Base-by-base conservation (phyloP, 805 yeast species). In the Wickerhamomyces rabaulensis region DNA sequence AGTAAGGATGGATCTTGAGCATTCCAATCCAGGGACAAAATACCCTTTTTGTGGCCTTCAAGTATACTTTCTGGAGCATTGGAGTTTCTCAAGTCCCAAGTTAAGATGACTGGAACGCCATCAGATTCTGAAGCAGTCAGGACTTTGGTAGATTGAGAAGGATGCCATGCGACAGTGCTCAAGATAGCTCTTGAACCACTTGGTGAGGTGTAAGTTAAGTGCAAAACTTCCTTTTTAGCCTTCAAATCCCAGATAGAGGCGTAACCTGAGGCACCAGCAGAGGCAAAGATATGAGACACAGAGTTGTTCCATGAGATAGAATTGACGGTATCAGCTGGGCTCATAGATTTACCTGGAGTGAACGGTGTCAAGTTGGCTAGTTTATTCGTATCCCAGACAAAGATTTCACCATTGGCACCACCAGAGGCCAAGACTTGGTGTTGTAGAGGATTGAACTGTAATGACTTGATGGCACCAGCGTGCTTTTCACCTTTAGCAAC, bases 81-180 rank as follows among this genome's bases (percentile, higher is more conserved):
- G 25, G 96, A 82, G 63, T 94, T 92, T 66, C 97, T 80, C 62
- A 94, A 75, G 70, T 94, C 97, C 99, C 99, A 94, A 15, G 92
- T 74, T 53, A 89, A 69, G 45, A 94, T 81, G 27, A 86, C 76
- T 12, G 99, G 96, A 43, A 80, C 79, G 19, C 75, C 71, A 65
- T 91, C 97, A 48, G 80, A 78, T 50, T 84, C 90, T 25, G 94
- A 82, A 23, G 96, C 96, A 22, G 98, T 92, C 23, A 87, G 81
- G 49, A 94, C 77, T 62, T 80, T 84, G 15, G 98, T 92, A 48
- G 92, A 80, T 67, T 83, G 84, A 39, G 76, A 69, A 47, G 99
- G 99, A 65, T 94, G 97, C 99, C 99, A 94, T 48, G 84, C 89
- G 13, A 94, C 95, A 50, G 78, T 76, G 31, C 95, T 80, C 43